A percentile compares a stretch with the other conserved stretches of the same genome.
Conservation (phyloP, 2,329 filamentous ascomycete species). For the Aspergillus sp. region DNA sequence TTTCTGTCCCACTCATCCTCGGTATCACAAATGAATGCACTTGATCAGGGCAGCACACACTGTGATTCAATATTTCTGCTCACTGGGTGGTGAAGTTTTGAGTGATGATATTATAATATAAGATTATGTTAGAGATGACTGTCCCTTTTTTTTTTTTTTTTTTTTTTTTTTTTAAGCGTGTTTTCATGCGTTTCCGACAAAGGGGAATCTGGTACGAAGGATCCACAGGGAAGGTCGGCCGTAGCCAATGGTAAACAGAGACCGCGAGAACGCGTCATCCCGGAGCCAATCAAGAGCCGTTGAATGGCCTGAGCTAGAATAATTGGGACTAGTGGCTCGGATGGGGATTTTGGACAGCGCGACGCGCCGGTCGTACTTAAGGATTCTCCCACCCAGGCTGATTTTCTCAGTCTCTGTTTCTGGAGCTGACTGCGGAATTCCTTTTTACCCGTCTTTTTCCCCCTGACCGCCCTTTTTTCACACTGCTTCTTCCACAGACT, state of each 20-base stretch:
- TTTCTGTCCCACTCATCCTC: conserved; percentile 16
- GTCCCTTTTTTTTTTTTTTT: conserved; percentile 7
- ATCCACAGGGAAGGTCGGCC: conserved; percentile 13
- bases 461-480: conserved; percentile 15
- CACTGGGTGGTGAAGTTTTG: not conserved
- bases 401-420: conserved; percentile 40
- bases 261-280: conserved; percentile 25
- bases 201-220: conserved; percentile 24
- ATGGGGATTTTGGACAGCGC: conserved; percentile 33
- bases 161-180: conserved; percentile 9
- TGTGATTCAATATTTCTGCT: not conserved
- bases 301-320: conserved; percentile 34
- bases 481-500: conserved; percentile 2
- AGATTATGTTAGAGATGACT: not conserved
- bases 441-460: conserved; percentile 14
- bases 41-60: conserved; percentile 3
- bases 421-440: conserved; percentile 32
- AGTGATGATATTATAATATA: conserved; percentile 13
- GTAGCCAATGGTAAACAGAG: conserved; percentile 24
- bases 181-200: conserved; percentile 21
- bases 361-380: conserved; percentile 41
- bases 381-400: conserved; percentile 42
- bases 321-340: conserved; percentile 33
- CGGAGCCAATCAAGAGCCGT: conserved; percentile 29
- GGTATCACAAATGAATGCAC: conserved; percentile 16